Conservation (phyloP, 2,329 filamentous ascomycete genomes). For the Fusarium sp. region DNA sequence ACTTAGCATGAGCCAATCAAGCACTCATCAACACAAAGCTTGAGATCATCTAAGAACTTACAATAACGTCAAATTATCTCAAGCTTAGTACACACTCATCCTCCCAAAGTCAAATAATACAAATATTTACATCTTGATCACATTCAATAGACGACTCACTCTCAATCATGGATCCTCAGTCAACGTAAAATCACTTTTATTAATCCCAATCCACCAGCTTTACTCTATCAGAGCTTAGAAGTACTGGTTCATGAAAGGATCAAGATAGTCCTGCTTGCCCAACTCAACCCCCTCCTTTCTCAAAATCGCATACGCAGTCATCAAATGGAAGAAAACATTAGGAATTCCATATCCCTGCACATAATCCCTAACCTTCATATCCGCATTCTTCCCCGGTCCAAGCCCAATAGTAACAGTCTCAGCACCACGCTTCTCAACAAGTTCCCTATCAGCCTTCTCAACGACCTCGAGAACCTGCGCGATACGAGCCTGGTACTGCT, state of each 20-base stretch:
- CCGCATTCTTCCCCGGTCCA: slow-evolving; percentile 41
- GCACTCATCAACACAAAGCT: not conserved
- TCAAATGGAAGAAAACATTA: slow-evolving; percentile 72
- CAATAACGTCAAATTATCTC: not conserved
- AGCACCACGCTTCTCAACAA: slow-evolving; percentile 45
- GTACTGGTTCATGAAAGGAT: slow-evolving; percentile 45
- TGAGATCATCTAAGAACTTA: rapidly evolving
- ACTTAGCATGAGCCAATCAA: not conserved
- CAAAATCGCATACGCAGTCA: slow-evolving; percentile 67
- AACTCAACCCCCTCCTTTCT: slow-evolving; percentile 68
- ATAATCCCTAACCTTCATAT: slow-evolving; percentile 51
- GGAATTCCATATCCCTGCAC: slow-evolving; percentile 60
- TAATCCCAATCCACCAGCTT: not conserved
- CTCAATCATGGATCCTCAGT: not conserved
- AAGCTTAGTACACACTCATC: not conserved
- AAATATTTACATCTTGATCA: rapidly evolving
- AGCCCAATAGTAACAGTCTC: slow-evolving; percentile 45
- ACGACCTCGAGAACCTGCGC: slow-evolving; percentile 43
- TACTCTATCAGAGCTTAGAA: not conserved
- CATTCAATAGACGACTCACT: not conserved
- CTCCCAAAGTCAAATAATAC: rapidly evolving
- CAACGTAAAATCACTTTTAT: slow-evolving; percentile 13
- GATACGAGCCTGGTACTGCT: slow-evolving; percentile 49
- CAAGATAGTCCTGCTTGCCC: slow-evolving; percentile 67
- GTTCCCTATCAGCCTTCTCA: slow-evolving; percentile 45